phyloP scores from a whole-genome alignment of 2,329 filamentous ascomycete genomes.

The Ophiostoma fasciatum region DNA sequence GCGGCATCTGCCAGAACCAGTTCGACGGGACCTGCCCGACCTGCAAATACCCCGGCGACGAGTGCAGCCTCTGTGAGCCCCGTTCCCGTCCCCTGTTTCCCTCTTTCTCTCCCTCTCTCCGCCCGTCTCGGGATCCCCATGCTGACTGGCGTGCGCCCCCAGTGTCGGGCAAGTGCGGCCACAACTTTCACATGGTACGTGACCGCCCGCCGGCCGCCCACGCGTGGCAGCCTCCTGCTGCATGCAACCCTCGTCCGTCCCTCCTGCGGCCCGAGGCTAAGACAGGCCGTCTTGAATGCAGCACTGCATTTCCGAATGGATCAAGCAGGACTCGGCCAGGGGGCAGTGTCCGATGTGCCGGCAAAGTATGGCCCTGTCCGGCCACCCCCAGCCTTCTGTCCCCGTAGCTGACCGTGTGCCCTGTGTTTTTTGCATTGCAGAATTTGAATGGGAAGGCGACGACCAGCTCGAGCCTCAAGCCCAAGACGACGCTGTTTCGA shows the following conservation, averaged over 20 bases:
- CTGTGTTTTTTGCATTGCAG: slow-evolving; percentile 11
- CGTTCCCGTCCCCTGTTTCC: background rate
- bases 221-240: too few species aligned
- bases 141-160: background rate
- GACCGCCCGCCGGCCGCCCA: too few species aligned
- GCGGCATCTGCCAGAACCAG: slow-evolving; percentile 93
- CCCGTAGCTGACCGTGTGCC: background rate
- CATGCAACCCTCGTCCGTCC: too few species aligned
- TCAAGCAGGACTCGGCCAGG: slow-evolving; percentile 84
- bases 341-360: slow-evolving; percentile 97
- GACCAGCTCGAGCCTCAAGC: slow-evolving; percentile 10
- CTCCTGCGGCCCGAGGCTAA: slow-evolving; percentile 10
- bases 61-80: slow-evolving; percentile 71
- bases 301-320: slow-evolving; percentile 95
- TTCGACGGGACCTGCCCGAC: slow-evolving; percentile 97
- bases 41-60: slow-evolving; percentile 94
- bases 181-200: slow-evolving; percentile 88
- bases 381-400: too few species aligned
- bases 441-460: slow-evolving; percentile 19
- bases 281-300: slow-evolving; percentile 23
- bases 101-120: slow-evolving; percentile 5
- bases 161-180: slow-evolving; percentile 95
- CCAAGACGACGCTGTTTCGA: slow-evolving; percentile 7
- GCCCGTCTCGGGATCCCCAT: too few species aligned
- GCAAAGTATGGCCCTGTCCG: slow-evolving; percentile 66